Evolutionary conservation across 1,284 basidiomycete genomes (phyloP), one percentile per base, ranked within the genome.

Genomic region (Malassezia dermatis): DNA sequence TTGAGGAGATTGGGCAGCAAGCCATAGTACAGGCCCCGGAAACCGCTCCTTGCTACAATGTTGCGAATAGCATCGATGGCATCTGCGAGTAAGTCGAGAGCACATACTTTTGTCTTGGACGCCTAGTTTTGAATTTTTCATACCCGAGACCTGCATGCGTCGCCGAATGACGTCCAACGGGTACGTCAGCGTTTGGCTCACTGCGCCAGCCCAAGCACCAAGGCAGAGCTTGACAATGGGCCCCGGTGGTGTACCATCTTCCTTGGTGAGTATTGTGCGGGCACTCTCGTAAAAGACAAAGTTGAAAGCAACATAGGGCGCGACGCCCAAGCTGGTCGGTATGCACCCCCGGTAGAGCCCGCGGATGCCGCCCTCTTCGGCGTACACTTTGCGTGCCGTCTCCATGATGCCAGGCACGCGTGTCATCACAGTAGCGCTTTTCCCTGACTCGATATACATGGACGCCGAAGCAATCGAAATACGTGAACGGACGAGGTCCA

Each of bases 81-180:
- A 28, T 51, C 53, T 50, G 40, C 32, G 32, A 13, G 37, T 19
- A 8, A n/a, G 40, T 21, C 17, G 1, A 42, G 51, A 19, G 12
- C 11, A 42, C 45, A 12, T 35, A 50, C 65, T 67, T 35, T 63
- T 88, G 24, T 88, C 87, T 45, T 77, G 83, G 76, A 89, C 89
- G 39, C 81, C 80, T 56, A 84, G 67, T 56, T 80, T 77, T 53
- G 81, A 79, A 37, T 79, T 78, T 59, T 80, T 77, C 84, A 95
- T 85, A 1, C 91, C 93, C 1, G 84, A 83, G 53, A 93, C 88
- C 75, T 98, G 93, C 86, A 98, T 90, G 77, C 94, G 89, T 47
- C 93, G 80, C 39, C 93, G 80, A 50, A 96, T 76, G 1, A 96
- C 89, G 74, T 98, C 93, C 67, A 95, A 86, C 0, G 93, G 93